Evolutionary conservation across 768 basidiomycete species (phyloP), one percentile per base, ranked within the genome.

Genomic region (Leccinellum albellum): DNA sequence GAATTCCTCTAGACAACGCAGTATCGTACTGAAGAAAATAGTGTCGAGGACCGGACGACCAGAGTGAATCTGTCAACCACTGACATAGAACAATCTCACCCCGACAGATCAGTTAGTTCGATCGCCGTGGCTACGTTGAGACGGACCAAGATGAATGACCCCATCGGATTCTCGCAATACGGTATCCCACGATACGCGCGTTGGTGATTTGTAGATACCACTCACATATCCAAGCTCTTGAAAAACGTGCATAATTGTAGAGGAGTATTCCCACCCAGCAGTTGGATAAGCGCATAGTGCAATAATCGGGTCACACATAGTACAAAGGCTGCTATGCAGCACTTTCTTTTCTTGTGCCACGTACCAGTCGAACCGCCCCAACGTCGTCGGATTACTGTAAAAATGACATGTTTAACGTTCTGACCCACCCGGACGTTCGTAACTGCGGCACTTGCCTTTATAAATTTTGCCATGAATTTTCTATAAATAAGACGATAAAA

Each of bases 401-500:
- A 55, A 21, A 4, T 3, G 6, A 29, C 21, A 32, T 4, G 3
- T 2, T 59, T 6, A 32, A 29, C 7, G 17, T 47, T 26, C 24
- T 14, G 21, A 15, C 35, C 17, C 10, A 35, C 4, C 5, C 1
- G n/a, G 21, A 24, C 23, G 7, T 13, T 24, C 10, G 3, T 55
- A 1, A 40, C 3, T 1, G 5, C 35, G 10, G 35, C 6, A 51
- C 70, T 65, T 67, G 86, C 89, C 78, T 93, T 93, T 76, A 94
- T 88, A 63, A 94, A 94, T 68, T 91, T 92, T 9, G 85, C 76
- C 91, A 95, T 93, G 70, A 94, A 95, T 78, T 92, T 94, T 75
- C 91, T 92, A 63, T 2, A 26, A 51, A 17, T 51, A 42, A 1
- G 14, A 20, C 33, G 17, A 33, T 69, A 29, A 70, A 52, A 54